Conservation (phyloP, 2,329 filamentous ascomycete species). For the Colletotrichum zoysiae region DNA sequence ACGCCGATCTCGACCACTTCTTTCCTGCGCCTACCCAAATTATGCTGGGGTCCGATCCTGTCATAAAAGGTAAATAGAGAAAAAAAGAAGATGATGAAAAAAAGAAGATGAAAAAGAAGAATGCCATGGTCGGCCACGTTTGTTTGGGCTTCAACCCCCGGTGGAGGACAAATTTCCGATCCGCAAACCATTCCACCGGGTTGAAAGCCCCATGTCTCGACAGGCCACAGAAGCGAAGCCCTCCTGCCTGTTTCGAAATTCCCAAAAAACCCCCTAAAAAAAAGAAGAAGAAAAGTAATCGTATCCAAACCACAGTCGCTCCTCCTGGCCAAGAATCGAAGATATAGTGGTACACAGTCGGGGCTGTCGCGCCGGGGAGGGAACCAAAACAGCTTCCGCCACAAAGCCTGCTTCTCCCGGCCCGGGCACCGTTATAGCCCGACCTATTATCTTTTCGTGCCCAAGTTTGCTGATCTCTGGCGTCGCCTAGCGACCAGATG, state of each 20-base stretch:
- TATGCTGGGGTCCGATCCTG: conserved; percentile 31
- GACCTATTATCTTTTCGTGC: conserved; percentile 26
- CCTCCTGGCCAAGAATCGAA: conserved; percentile 34
- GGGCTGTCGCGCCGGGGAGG: conserved; percentile 14
- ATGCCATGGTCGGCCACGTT: conserved; percentile 15
- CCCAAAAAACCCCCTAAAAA: no score
- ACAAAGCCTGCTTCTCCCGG: conserved; percentile 2
- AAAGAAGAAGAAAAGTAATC: neutral
- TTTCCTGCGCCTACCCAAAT: conserved; percentile 67
- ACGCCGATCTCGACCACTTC: conserved; percentile 61
- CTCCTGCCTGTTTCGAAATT: conserved; percentile 18
- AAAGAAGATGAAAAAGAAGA: neutral
- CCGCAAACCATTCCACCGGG: neutral
- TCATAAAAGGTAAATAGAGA: conserved; percentile 33
- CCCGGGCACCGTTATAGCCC: conserved; percentile 13
- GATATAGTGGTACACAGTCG: conserved; percentile 32
- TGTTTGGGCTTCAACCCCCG: neutral
- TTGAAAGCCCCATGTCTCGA: neutral
- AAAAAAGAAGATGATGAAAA: neutral
- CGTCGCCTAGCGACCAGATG: conserved; percentile 21
- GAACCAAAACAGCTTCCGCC: conserved; percentile 23
- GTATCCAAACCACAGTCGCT: conserved; percentile 33
- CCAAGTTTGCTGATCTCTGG: conserved; percentile 14
- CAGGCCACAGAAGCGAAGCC: conserved; percentile 26
- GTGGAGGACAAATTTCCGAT: neutral